These are phyloP conservation scores for Pyrenula aspistea DNA, from an alignment of 495 filamentous ascomycete genomes.

Conservation along the genomic window DNA sequence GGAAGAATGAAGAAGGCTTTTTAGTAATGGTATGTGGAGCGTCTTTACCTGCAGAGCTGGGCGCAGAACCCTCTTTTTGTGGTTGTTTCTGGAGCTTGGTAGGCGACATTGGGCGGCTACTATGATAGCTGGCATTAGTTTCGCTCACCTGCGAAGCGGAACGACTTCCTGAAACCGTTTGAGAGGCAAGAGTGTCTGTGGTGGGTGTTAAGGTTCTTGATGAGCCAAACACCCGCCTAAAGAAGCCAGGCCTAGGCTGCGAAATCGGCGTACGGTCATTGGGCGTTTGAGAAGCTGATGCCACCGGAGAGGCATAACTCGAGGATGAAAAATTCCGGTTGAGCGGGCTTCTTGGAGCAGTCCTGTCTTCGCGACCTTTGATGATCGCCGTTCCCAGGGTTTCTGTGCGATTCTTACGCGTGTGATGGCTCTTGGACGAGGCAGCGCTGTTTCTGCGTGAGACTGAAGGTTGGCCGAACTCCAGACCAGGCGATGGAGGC, in stretches of 20 bases:
- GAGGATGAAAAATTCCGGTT: constrained; percentile 7
- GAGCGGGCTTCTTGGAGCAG: constrained; percentile 12
- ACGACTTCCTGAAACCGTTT: background rate
- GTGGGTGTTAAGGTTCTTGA: constrained; percentile 27
- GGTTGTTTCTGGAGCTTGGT: constrained; percentile 15
- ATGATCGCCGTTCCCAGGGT: constrained; percentile 27
- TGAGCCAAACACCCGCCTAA: constrained; percentile 76
- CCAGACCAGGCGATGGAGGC: constrained; percentile 28
- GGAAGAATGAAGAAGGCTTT: constrained; percentile 86
- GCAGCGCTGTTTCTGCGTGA: constrained; percentile 49
- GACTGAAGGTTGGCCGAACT: constrained; percentile 24
- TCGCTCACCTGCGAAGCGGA: background rate
- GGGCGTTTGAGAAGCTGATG: background rate
- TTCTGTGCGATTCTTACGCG: constrained; percentile 22
- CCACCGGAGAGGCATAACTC: background rate
- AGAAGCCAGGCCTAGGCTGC: constrained; percentile 79
- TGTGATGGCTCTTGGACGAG: constrained; percentile 41
- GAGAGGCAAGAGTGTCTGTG: background rate
- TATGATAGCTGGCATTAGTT: background rate
- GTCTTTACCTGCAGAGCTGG: constrained; percentile 11
- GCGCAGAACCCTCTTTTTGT: constrained; percentile 12
- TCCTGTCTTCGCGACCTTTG: constrained; percentile 14
- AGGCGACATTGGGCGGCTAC: background rate
- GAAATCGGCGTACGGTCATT: background rate
- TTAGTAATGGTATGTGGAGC: constrained; percentile 59